Percentiles rank a stretch among this genome's conserved stretches.
Evolutionary conservation across 1,139 yeast genomes (phyloP).

Genomic region (Lodderomyces theae): DNA sequence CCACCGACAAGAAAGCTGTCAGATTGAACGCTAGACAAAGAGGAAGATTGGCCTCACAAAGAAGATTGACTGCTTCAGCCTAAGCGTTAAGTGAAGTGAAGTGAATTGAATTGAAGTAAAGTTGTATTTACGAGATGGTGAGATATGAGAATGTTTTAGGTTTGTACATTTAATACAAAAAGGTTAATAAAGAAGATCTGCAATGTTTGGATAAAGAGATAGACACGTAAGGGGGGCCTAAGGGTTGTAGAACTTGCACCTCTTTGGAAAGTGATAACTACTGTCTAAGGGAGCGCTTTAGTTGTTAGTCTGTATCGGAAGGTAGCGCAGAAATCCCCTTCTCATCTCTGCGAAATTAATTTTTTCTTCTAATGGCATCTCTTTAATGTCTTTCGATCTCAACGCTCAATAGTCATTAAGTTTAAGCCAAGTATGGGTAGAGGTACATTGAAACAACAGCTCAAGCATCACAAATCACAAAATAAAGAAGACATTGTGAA

Average conservation of each 20-base stretch:
- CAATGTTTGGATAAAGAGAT: background rate
- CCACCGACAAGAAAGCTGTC: slow-evolving; percentile 77
- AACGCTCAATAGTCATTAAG: background rate
- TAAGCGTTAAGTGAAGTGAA: slow-evolving; percentile 8
- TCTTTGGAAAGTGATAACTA: too few species aligned
- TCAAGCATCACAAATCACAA: slow-evolving; percentile 29
- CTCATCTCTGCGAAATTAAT: slow-evolving; percentile 1
- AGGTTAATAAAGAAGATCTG: background rate
- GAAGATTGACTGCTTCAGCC: slow-evolving; percentile 32
- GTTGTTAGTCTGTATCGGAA: background rate
- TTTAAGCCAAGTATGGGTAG: slow-evolving; percentile 26
- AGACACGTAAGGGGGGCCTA: too few species aligned
- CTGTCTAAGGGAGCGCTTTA: too few species aligned
- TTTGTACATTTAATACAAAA: slow-evolving; percentile 5
- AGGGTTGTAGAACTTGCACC: too few species aligned
- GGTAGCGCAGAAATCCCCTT: background rate
- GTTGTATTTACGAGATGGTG: background rate
- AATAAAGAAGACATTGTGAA: slow-evolving; percentile 17
- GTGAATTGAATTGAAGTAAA: too few species aligned
- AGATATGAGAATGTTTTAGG: background rate
- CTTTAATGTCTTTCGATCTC: background rate
- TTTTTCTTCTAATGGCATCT: background rate
- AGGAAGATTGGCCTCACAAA: slow-evolving; percentile 88
- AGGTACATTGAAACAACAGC: slow-evolving; percentile 33
- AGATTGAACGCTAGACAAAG: slow-evolving; percentile 88